A percentile compares a stretch with the other conserved stretches of the same genome.
phyloP scores from a whole-genome alignment of 108 stramenopile species.

The Epipyxis sp. region DNA sequence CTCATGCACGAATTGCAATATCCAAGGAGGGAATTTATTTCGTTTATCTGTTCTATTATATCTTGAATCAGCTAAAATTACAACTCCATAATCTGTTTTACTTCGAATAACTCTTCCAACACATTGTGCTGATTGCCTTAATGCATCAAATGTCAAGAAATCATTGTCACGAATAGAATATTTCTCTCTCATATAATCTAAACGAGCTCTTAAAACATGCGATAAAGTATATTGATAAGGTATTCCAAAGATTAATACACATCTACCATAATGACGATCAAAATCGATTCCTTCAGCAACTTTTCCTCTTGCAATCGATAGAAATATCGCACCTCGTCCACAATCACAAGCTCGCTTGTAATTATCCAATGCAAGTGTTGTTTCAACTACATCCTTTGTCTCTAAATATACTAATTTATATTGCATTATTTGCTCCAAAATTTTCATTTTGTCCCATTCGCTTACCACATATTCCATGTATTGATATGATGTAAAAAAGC shows the following conservation, averaged over 20 bases:
- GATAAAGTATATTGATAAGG: constrained; percentile 97
- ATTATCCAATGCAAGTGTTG: constrained; percentile 92
- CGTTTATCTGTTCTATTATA: constrained; percentile 94
- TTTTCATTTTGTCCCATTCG: constrained; percentile 84
- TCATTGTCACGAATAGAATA: constrained; percentile 80
- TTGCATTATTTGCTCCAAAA: constrained; percentile 78
- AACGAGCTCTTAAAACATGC: constrained; percentile 84
- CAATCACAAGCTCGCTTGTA: constrained; percentile 94
- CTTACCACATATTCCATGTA: constrained; percentile 94
- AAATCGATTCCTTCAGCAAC: constrained; percentile 99
- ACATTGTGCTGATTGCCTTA: constrained; percentile 86
- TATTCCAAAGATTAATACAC: constrained; percentile 95
- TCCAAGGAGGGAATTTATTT: constrained; percentile 92
- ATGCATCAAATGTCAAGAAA: constrained; percentile 93
- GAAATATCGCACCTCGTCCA: constrained; percentile 94
- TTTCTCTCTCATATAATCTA: constrained; percentile 77
- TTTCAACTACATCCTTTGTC: constrained; percentile 99
- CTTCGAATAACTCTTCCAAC: constrained; percentile 89
- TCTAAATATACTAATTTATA: constrained; percentile 96
- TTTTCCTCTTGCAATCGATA: constrained; percentile 92
- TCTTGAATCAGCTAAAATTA: constrained; percentile 86
- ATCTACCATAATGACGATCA: constrained; percentile 95
- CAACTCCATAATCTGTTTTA: constrained; percentile 91
- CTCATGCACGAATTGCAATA: constrained; percentile 83
- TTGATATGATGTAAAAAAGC: constrained; percentile 94